phyloP scores from a whole-genome alignment of 768 basidiomycete genomes.

The Tremella fuciformis region DNA sequence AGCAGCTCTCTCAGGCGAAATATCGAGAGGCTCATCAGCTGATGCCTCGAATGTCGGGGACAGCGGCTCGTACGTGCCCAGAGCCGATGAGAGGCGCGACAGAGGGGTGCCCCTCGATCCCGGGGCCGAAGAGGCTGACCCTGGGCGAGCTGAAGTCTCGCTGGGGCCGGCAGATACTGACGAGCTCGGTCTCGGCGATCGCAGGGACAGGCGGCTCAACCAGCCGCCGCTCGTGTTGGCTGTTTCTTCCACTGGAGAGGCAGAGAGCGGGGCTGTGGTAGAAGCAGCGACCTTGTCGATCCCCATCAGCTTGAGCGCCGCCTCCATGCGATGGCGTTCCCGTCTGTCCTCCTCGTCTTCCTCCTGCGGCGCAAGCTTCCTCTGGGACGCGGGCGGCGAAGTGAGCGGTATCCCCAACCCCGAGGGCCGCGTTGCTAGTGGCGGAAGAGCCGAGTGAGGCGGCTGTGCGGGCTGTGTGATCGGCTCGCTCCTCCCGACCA shows the following conservation, averaged over 20 bases:
- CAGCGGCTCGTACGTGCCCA: constrained; percentile 1
- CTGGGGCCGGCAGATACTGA: neutral
- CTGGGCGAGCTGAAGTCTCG: neutral
- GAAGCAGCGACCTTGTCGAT: constrained; percentile 55
- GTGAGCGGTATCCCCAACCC: neutral
- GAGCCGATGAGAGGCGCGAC: constrained; percentile 4
- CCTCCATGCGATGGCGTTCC: constrained; percentile 81
- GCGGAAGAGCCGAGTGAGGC: constrained; percentile 1
- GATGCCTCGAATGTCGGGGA: neutral
- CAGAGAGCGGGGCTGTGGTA: neutral
- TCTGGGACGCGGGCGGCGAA: constrained; percentile 51
- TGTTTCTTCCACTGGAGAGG: neutral
- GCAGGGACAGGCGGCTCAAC: neutral
- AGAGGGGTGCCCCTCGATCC: neutral
- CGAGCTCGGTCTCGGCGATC: neutral
- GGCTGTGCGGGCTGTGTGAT: neutral
- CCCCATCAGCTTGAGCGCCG: constrained; percentile 92
- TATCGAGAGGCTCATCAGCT: neutral
- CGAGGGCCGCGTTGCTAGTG: constrained; percentile 7
- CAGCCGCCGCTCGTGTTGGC: neutral
- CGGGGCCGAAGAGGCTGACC: neutral
- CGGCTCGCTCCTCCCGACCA: constrained; percentile 4
- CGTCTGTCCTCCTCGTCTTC: constrained; percentile 90
- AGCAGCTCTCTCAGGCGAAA: constrained; percentile 62
- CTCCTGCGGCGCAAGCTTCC: constrained; percentile 70